These are phyloP conservation scores for Nicotiana rustica DNA, from an alignment of 305 asterid genomes.

Conservation along the genomic window DNA sequence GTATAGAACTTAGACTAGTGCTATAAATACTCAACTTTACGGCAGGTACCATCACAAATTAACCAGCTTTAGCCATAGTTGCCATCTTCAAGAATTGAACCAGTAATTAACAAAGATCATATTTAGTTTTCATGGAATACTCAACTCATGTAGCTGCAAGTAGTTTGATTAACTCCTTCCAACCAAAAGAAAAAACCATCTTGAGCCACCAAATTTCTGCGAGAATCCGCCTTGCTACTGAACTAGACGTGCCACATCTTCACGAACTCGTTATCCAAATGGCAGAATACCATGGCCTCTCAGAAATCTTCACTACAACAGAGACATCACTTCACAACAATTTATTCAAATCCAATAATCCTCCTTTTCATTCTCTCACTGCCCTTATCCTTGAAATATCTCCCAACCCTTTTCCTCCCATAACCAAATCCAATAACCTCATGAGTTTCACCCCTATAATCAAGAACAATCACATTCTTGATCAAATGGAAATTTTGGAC, in stretches of 20 bases:
- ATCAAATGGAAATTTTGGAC: neutral
- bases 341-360: conserved; percentile 30
- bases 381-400: conserved; percentile 36
- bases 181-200: neutral
- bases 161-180: neutral
- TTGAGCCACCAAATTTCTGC: conserved; percentile 29
- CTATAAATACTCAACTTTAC: neutral
- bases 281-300: conserved; percentile 36
- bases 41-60: neutral
- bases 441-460: conserved; percentile 8
- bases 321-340: conserved; percentile 35
- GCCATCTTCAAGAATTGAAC: neutral
- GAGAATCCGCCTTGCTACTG: conserved; percentile 32
- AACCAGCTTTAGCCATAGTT: neutral
- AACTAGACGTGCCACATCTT: conserved; percentile 37
- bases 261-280: conserved; percentile 38
- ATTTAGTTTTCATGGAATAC: neutral
- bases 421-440: neutral
- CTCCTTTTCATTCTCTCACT: conserved; percentile 37
- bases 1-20: too few species aligned
- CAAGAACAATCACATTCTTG: neutral
- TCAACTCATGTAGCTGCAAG: neutral
- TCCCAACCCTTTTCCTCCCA: conserved; percentile 28
- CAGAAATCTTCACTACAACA: conserved; percentile 30
- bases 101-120: neutral